These are phyloP conservation scores for Apodospora peruviana DNA, from an alignment of 495 filamentous ascomycete species.

Conservation along the genomic window DNA sequence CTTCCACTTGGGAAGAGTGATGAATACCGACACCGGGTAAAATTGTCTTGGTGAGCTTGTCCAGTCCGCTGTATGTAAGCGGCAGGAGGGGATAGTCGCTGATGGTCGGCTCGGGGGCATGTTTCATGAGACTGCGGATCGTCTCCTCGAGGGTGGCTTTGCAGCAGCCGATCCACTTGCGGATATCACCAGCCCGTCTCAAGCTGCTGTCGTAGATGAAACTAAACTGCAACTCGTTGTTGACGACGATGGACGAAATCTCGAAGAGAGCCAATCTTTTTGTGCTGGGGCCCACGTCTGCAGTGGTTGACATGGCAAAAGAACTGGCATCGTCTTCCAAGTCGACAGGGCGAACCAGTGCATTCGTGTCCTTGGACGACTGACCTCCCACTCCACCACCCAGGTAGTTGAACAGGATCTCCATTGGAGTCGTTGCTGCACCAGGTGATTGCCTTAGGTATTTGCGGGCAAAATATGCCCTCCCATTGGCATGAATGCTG, in stretches of 20 bases:
- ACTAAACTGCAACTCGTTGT: constrained; percentile 46
- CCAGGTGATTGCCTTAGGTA: constrained; percentile 31
- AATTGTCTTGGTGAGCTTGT: constrained; percentile 29
- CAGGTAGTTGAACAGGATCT: constrained; percentile 57
- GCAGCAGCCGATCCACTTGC: constrained; percentile 47
- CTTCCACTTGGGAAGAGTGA: constrained; percentile 19
- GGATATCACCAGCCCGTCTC: constrained; percentile 11
- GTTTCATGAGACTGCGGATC: constrained; percentile 17
- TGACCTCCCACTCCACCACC: constrained; percentile 40
- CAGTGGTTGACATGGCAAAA: constrained; percentile 32
- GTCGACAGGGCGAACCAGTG: constrained; percentile 33
- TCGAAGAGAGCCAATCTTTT: constrained; percentile 29
- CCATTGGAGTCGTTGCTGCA: constrained; percentile 52
- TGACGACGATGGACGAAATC: constrained; percentile 32
- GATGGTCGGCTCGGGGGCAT: constrained; percentile 29
- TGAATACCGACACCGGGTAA: constrained; percentile 36
- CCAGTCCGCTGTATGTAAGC: constrained; percentile 44
- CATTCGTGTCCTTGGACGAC: constrained; percentile 36
- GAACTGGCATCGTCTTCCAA: constrained; percentile 14
- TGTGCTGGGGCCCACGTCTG: constrained; percentile 41
- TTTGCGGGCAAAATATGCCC: constrained; percentile 26
- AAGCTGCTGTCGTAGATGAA: constrained; percentile 31
- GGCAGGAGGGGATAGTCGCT: constrained; percentile 52
- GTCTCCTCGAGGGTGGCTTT: constrained; percentile 44
- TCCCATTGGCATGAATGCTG: constrained; percentile 17